Base-by-base conservation (phyloP, 352 stramenopile species). In the Halophytophthora batemanensis region DNA sequence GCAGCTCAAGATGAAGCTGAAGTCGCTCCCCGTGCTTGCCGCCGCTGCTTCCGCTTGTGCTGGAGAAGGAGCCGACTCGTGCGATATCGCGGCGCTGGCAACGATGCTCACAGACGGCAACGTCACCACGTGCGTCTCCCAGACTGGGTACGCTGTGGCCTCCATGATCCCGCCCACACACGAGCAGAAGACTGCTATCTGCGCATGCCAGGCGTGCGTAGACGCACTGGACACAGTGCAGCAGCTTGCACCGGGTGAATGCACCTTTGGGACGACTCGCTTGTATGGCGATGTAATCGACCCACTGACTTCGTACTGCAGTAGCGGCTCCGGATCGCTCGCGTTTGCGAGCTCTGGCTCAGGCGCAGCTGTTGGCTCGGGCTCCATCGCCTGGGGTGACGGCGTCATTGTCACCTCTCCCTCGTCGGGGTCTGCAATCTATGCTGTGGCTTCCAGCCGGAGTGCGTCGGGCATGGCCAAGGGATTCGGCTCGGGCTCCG, bases 81-180 rank as follows among this genome's bases (percentile, higher is more conserved):
- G 68, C 45, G 51, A 72, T 10, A 59, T 47, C 13, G 57, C 51
- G 23, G 48, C 42, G 5, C 22, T 78, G 39, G 43, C 62, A n/a
- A 43, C 56, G 2, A 47, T 82, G 35, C 43, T 76, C 18, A 36
- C 41, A 19, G 53, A 47, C 53, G 23, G 28, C 41, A 55, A 64
- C 33, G 64, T 66, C 44, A 61, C 33, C 33, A 63, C 45, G 17
- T 82, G 71, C 57, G 45, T 49, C 2, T 22, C 28, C 29, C 51
- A 72, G 2, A 61, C 65, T 0, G 62, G 65, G 21, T 78, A 79
- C 57, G 64, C 59, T 18, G 56, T 66, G 23, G 37, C 59, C 15
- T 73, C 65, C 12, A 58, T 69, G 43, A 33, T 42, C 2, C 22
- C 50, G n/a, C 44, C 66, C 10, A 68, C 49, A 13, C 38, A 69